phyloP scores from a whole-genome alignment of 768 basidiomycete species.

The Suillus clintonianus region DNA sequence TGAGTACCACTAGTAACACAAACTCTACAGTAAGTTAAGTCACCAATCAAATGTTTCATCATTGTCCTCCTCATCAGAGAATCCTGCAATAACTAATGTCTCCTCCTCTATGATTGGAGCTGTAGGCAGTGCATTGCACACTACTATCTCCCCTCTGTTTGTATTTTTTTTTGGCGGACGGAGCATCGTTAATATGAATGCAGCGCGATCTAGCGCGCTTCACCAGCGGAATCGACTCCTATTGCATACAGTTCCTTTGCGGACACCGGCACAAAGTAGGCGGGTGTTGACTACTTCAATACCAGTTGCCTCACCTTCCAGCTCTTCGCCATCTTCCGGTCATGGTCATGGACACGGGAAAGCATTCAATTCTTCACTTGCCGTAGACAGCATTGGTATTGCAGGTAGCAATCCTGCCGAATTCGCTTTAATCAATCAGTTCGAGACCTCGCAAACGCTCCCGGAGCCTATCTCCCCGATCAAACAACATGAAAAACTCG shows the following conservation, averaged over 20 bases:
- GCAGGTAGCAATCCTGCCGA: neutral
- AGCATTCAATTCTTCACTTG: conserved; percentile 3
- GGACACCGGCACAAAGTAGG: neutral
- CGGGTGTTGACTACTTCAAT: neutral
- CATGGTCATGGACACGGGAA: neutral
- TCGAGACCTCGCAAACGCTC: neutral
- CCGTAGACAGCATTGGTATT: neutral
- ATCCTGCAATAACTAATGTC: no score
- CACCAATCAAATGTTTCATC: no score
- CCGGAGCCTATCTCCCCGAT: conserved; percentile 23
- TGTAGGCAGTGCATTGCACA: no score
- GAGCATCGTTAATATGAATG: neutral
- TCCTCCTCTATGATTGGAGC: no score
- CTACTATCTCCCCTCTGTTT: neutral
- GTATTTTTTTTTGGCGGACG: neutral
- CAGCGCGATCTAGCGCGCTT: neutral
- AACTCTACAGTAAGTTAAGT: no score
- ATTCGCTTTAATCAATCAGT: neutral
- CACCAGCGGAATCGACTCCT: neutral
- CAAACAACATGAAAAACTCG: conserved; percentile 47
- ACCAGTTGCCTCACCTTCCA: conserved; percentile 2
- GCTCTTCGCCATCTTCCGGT: neutral
- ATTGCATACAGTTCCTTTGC: neutral
- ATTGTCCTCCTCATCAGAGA: no score
- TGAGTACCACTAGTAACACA: no score